Evolutionary conservation across 129 eudicot genomes (phyloP), one percentile per base, ranked within the genome.

Genomic region (Logfia minima): DNA sequence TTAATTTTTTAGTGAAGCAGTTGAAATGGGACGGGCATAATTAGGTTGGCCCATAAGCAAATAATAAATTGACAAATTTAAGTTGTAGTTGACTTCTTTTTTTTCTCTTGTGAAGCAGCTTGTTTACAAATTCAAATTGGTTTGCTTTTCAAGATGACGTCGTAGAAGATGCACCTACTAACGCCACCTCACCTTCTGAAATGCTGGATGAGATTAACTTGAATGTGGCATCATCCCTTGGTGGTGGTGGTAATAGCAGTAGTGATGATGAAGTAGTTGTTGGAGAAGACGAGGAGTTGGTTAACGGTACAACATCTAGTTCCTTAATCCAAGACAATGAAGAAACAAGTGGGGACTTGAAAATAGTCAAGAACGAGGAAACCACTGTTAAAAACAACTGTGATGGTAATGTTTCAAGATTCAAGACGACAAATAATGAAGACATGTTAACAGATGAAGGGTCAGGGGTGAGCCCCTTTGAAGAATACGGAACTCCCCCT

Each of bases 81-180:
- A 41, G 48, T 41, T 41, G 14, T 45, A 45, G 53, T 48, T 48
- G 55, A 48, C 55, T 43, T 4, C 22, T 39, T 21, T 37, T 8
- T 17, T 67, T 31, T 32, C 35, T 3, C 1, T 7, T 19, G 48
- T 89, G 75, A 85, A 82, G 86, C 89, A 94, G 92, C 60, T 82
- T 94, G 86, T 89, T 94, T 74, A 94, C 97, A 69, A 94, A 94
- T 82, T 94, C 99, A 61, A 87, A 94, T 76, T 94, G 99, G 99
- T 91, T 91, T 84, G 91, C 96, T 4, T 94, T 89, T 81, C 90
- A 88, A 85, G 89, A 94, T 22, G 90, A 89, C 64, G 77, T 82
- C 43, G 61, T 28, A 39, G 86, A 71, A 7, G 82, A 76, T 66
- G 43, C 67, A 24, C 35, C n/a, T 24, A 32, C 9, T 60, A 59